These are phyloP conservation scores for Podospora didyma DNA, from an alignment of 495 filamentous ascomycete species.

Conservation along the genomic window DNA sequence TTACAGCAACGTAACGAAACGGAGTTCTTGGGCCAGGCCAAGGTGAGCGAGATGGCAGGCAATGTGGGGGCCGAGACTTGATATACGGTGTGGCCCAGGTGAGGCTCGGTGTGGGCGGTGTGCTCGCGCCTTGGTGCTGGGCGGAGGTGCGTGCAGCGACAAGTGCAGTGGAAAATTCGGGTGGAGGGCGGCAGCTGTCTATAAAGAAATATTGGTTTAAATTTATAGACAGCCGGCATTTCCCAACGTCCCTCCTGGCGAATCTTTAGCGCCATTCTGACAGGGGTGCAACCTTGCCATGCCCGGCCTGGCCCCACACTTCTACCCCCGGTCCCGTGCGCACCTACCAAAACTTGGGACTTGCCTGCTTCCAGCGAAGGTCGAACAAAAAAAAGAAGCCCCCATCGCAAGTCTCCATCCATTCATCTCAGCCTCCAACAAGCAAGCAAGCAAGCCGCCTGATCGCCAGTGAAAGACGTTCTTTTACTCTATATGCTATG, in stretches of 20 bases:
- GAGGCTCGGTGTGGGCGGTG: slow-evolving; percentile 7
- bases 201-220: slow-evolving; percentile 37
- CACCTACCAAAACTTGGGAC: slow-evolving; percentile 10
- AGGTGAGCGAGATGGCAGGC: slow-evolving; percentile 5
- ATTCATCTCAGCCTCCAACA: not conserved
- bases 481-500: no score
- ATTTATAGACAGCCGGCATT: slow-evolving; percentile 37
- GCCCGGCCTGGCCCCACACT: not conserved
- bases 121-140: slow-evolving; percentile 6
- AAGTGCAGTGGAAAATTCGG: slow-evolving; percentile 29
- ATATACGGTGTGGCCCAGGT: slow-evolving; percentile 6
- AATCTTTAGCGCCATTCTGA: slow-evolving; percentile 31
- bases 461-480: no score
- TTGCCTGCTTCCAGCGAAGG: slow-evolving; percentile 2
- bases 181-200: slow-evolving; percentile 36
- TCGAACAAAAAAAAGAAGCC: not conserved
- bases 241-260: slow-evolving; percentile 28
- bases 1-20: no score
- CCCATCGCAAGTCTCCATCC: not conserved
- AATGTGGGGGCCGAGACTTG: no score
- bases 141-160: slow-evolving; percentile 21
- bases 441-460: not conserved
- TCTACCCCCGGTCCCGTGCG: slow-evolving; percentile 19
- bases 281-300: slow-evolving; percentile 25
- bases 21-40: no score